Conservation (phyloP, 139 green algal genomes). For the Parachlorella kessleri region DNA sequence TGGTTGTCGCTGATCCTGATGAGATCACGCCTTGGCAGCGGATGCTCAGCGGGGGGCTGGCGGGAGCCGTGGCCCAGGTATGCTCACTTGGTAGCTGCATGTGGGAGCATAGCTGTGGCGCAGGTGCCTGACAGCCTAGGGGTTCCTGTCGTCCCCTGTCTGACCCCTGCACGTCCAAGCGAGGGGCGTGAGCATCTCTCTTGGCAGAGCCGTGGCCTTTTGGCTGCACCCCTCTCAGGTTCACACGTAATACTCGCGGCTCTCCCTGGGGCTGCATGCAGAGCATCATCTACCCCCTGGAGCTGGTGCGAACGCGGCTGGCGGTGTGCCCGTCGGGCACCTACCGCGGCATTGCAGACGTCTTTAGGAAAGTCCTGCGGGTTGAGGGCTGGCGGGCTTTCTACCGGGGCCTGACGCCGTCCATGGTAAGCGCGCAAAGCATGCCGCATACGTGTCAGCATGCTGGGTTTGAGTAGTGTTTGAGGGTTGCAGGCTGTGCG, state of each 20-base stretch:
- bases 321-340: slow-evolving; percentile 66
- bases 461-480: too few relatives aligned
- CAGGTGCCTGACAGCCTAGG: too few relatives aligned
- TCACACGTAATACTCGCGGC: too few relatives aligned
- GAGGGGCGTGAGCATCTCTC: too few relatives aligned
- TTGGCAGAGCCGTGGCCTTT: too few relatives aligned
- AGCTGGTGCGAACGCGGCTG: slow-evolving; percentile 87
- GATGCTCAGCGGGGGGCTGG: slow-evolving; percentile 68
- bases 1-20: slow-evolving; percentile 59
- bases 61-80: slow-evolving; percentile 74
- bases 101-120: too few relatives aligned
- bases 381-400: slow-evolving; percentile 78
- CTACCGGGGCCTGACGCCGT: slow-evolving; percentile 80
- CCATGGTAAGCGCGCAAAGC: slow-evolving; percentile 49
- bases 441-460: too few relatives aligned
- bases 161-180: too few relatives aligned
- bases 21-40: slow-evolving; percentile 66
- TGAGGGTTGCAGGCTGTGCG: too few relatives aligned
- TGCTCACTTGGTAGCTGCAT: not conserved
- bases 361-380: slow-evolving; percentile 45
- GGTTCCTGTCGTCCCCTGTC: too few relatives aligned
- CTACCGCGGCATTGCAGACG: slow-evolving; percentile 75
- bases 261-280: too few relatives aligned
- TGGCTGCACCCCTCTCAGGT: too few relatives aligned
- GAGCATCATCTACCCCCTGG: slow-evolving; percentile 84